Conservation (phyloP, 139 green algal species). For the Tetradesmus lagerheimii region DNA sequence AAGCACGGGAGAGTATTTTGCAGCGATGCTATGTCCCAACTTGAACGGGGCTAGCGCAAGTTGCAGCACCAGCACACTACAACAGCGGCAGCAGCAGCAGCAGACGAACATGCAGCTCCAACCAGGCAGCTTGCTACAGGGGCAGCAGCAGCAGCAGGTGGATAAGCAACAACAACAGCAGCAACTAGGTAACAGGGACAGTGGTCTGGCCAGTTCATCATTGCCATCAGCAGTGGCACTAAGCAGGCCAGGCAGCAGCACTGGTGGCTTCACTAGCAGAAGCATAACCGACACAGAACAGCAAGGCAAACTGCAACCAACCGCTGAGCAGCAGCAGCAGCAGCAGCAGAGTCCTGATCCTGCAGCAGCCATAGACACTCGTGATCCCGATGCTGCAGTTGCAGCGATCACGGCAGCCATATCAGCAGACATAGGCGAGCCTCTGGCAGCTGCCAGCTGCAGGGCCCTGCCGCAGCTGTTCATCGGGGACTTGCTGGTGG, state of each 20-base stretch:
- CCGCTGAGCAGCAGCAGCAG: conserved; percentile 4
- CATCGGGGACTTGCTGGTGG: conserved; percentile 9
- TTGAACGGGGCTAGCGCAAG: not conserved
- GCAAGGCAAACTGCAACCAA: not conserved
- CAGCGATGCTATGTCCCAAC: not conserved
- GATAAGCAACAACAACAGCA: not conserved
- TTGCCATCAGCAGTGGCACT: not conserved
- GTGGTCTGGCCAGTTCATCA: not conserved
- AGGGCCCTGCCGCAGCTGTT: not conserved
- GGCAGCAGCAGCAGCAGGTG: conserved; percentile 11
- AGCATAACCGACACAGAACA: not conserved
- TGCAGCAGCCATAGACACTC: not conserved
- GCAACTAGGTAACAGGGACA: not conserved
- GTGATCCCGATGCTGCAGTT: conserved; percentile 18
- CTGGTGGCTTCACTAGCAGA: not conserved
- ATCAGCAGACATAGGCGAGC: not conserved
- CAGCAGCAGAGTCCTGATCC: not conserved
- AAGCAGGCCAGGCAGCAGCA: not conserved
- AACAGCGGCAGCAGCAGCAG: not conserved
- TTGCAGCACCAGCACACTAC: not conserved
- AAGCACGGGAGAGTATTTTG: not conserved
- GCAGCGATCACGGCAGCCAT: conserved; percentile 2
- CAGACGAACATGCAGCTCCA: not conserved
- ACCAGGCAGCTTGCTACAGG: not conserved
- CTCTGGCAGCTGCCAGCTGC: not conserved